These are phyloP conservation scores for Aspergillus ellipticus DNA, from an alignment of 495 filamentous ascomycete species.

Conservation along the genomic window DNA sequence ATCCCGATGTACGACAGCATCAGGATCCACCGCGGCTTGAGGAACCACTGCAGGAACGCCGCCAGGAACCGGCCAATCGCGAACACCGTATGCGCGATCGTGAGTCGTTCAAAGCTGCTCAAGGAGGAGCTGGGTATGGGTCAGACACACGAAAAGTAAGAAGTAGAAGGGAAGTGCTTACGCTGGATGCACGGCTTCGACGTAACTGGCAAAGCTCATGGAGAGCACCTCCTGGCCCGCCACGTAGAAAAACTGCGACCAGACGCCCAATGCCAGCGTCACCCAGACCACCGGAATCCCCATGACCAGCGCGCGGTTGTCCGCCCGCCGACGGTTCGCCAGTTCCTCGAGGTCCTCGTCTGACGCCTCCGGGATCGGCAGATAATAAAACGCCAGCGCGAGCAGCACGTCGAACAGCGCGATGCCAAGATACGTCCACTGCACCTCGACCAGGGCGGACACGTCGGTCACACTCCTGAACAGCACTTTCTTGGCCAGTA, in stretches of 20 bases:
- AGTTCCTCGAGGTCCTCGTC: conserved; percentile 59
- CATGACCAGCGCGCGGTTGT: conserved; percentile 44
- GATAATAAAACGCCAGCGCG: conserved; percentile 61
- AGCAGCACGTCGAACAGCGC: conserved; percentile 61
- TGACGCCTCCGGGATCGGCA: conserved; percentile 63
- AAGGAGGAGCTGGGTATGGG: conserved; percentile 28
- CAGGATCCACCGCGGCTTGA: conserved; percentile 63
- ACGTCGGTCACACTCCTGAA: conserved; percentile 51
- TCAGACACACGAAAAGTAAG: too few species aligned
- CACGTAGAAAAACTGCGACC: conserved; percentile 63
- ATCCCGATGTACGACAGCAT: conserved; percentile 52
- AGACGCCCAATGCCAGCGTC: conserved; percentile 53
- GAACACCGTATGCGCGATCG: conserved; percentile 58
- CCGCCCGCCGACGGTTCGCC: conserved; percentile 47
- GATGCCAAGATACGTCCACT: conserved; percentile 71
- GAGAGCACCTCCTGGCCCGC: conserved; percentile 61
- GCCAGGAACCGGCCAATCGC: conserved; percentile 60
- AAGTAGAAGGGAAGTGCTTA: too few species aligned
- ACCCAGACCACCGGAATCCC: conserved; percentile 52
- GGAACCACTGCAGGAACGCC: conserved; percentile 48
- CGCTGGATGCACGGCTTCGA: conserved; percentile 31
- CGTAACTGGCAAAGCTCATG: conserved; percentile 40
- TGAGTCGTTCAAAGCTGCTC: conserved; percentile 40
- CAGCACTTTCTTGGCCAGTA: conserved; percentile 59
- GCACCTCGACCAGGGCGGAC: conserved; percentile 58